Evolutionary conservation across 2,329 filamentous ascomycete genomes (phyloP).

Genomic region (Xylaria sp.): DNA sequence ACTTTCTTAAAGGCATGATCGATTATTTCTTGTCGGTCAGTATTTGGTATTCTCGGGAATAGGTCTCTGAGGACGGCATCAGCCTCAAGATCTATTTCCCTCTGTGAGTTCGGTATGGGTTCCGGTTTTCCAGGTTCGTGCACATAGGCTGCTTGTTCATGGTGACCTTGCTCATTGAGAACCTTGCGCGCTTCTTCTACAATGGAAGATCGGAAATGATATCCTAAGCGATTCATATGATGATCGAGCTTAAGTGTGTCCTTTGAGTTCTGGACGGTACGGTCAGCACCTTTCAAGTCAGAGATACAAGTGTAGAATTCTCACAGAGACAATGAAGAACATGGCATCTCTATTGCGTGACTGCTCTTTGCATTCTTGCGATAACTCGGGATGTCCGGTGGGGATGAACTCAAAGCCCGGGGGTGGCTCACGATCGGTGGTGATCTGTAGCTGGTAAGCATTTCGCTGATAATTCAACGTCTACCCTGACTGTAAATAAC

Average conservation of each 20-base stretch:
- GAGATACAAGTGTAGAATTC: conserved; percentile 44
- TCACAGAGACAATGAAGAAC: conserved; percentile 74
- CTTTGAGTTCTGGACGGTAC: conserved; percentile 47
- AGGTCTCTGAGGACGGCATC: conserved; percentile 70
- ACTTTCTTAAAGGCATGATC: conserved; percentile 72
- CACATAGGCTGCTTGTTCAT: conserved; percentile 43
- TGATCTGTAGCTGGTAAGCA: conserved; percentile 57
- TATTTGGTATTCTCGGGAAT: conserved; percentile 72
- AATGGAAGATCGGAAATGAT: conserved; percentile 68
- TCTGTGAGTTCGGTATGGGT: conserved; percentile 67
- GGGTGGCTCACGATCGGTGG: conserved; percentile 61
- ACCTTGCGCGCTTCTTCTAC: conserved; percentile 62
- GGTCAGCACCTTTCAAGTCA: conserved; percentile 33
- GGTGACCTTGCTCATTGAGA: conserved; percentile 41
- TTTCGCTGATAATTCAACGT: conserved; percentile 5
- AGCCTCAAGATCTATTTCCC: conserved; percentile 69
- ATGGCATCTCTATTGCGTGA: conserved; percentile 70
- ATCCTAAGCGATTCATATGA: conserved; percentile 68
- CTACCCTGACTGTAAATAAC: conserved; percentile 25
- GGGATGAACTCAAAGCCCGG: conserved; percentile 72
- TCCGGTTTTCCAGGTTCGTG: conserved; percentile 56
- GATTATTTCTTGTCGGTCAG: conserved; percentile 70
- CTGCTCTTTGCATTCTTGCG: conserved; percentile 70
- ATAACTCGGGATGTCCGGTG: conserved; percentile 69
- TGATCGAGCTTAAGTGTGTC: conserved; percentile 54